Evolutionary conservation across 441 rosid genomes (phyloP), one percentile per base, ranked within the genome.

Genomic region (Aleurites moluccanus): DNA sequence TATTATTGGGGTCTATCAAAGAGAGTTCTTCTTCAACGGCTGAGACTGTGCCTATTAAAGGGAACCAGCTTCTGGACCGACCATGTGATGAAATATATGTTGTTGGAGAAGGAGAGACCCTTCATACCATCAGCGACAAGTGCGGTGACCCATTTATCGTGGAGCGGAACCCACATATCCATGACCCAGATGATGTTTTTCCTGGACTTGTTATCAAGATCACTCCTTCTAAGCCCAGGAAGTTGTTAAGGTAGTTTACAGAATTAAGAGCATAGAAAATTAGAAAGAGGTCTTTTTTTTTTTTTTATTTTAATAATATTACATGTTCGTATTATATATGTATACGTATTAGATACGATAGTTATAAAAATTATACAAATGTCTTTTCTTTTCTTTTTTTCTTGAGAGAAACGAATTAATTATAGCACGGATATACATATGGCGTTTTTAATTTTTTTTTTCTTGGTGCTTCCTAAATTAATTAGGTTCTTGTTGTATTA

Each of bases 81-180:
- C 86, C 95, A 7, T 94, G 99, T n/a, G 97, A 94, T 21, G 99
- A 94, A 83, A 88, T 94, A 52, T 94, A 92, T 65, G 87, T 92
- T n/a, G 99, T 94, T 0, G 83, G 90, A 45, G 97, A 92, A 86
- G 97, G 99, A 1, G 99, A 94, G 70, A 94, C 97, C 15, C 94
- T 94, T 45, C 84, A 94, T 73, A 91, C 90, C 55, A 94, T 94
- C 84, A 86, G 97, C 56, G 90, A 92, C 69, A 92, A 91, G 87
- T 94, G 99, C 70, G 87, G 89, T 10, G 99, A 94, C 83, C 97
- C 97, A 38, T 94, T 83, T 76, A 91, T 94, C 53, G 94, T 92
- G 21, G 99, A 94, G 85, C 86, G 87, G 21, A 94, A 94, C 89
- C 99, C 99, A 3, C 99, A 94, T 83, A 90, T 94, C 85, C 94